Evolutionary conservation across 2,329 filamentous ascomycete genomes (phyloP).

Genomic region (Sphaerulina populicola): DNA sequence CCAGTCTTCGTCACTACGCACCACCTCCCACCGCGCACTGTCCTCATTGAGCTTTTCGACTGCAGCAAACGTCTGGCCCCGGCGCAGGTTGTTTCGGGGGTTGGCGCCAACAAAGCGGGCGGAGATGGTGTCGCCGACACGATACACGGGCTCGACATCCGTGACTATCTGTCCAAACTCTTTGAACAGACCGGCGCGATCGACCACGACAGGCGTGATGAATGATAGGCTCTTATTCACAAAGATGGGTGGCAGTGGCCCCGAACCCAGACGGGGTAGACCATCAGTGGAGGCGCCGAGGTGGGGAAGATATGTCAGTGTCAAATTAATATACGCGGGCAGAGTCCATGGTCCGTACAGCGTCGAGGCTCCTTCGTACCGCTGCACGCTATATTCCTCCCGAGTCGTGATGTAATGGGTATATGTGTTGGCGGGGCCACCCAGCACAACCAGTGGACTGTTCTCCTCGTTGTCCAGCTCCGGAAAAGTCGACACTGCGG

Average conservation of each 20-base stretch:
- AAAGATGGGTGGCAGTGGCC: slow-evolving; percentile 68
- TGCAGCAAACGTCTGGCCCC: slow-evolving; percentile 68
- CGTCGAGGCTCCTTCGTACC: slow-evolving; percentile 92
- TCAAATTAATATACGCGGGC: slow-evolving; percentile 79
- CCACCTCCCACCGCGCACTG: slow-evolving; percentile 51
- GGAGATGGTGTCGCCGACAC: slow-evolving; percentile 53
- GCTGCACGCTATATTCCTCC: slow-evolving; percentile 74
- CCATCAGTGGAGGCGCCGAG: slow-evolving; percentile 41
- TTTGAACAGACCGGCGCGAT: slow-evolving; percentile 57
- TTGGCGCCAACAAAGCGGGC: slow-evolving; percentile 78
- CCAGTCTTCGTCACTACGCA: slow-evolving; percentile 75
- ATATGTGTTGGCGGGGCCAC: slow-evolving; percentile 85
- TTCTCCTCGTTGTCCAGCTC: slow-evolving; percentile 38
- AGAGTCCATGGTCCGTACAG: slow-evolving; percentile 77
- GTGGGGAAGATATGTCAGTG: slow-evolving; percentile 61
- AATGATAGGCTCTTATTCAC: slow-evolving; percentile 66
- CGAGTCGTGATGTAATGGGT: slow-evolving; percentile 71
- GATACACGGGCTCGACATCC: slow-evolving; percentile 44
- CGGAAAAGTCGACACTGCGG: slow-evolving; percentile 29
- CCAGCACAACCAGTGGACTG: slow-evolving; percentile 68
- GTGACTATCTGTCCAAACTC: slow-evolving; percentile 60
- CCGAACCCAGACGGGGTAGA: slow-evolving; percentile 37
- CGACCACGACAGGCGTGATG: slow-evolving; percentile 69
- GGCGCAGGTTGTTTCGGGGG: slow-evolving; percentile 75
- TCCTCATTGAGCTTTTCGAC: slow-evolving; percentile 55